These are phyloP conservation scores for Nakaseomyces nivariensis DNA, from an alignment of 1,139 yeast genomes.

Conservation along the genomic window DNA sequence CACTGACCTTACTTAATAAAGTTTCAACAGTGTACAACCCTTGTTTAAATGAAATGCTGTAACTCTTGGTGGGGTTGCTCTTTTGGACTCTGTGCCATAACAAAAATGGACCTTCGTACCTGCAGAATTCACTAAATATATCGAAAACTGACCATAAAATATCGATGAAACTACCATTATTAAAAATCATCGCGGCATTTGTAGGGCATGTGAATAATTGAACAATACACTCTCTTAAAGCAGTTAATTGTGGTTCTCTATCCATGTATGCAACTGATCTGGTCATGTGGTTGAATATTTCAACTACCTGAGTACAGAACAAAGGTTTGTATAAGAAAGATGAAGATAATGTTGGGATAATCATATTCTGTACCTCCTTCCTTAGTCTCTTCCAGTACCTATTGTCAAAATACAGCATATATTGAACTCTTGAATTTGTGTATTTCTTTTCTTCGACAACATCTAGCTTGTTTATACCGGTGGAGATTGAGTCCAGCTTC, in stretches of 20 bases:
- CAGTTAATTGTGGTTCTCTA: conserved; percentile 54
- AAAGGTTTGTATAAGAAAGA: conserved; percentile 37
- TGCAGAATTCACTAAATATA: conserved; percentile 36
- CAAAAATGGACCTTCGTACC: conserved; percentile 35
- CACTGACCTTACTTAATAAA: conserved; percentile 34
- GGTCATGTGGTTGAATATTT: conserved; percentile 46
- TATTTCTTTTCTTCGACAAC: conserved; percentile 27
- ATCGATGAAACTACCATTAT: conserved; percentile 32
- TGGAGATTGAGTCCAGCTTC: conserved; percentile 37
- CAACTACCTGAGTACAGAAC: conserved; percentile 45
- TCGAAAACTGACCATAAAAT: conserved; percentile 41
- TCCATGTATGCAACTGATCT: conserved; percentile 42
- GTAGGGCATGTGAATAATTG: conserved; percentile 62
- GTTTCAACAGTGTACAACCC: conserved; percentile 43
- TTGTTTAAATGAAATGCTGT: conserved; percentile 56
- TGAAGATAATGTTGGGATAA: conserved; percentile 47
- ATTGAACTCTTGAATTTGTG: conserved; percentile 41
- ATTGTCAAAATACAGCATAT: conserved; percentile 44
- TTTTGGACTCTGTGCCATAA: conserved; percentile 43
- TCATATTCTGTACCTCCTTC: conserved; percentile 35
- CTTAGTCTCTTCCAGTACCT: conserved; percentile 46
- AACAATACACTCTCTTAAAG: conserved; percentile 44
- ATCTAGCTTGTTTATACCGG: conserved; percentile 14
- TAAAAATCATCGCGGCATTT: conserved; percentile 38
- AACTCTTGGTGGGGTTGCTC: conserved; percentile 69